Conservation (phyloP, 306 rosid genomes). For the Spatholobus suberectus region DNA sequence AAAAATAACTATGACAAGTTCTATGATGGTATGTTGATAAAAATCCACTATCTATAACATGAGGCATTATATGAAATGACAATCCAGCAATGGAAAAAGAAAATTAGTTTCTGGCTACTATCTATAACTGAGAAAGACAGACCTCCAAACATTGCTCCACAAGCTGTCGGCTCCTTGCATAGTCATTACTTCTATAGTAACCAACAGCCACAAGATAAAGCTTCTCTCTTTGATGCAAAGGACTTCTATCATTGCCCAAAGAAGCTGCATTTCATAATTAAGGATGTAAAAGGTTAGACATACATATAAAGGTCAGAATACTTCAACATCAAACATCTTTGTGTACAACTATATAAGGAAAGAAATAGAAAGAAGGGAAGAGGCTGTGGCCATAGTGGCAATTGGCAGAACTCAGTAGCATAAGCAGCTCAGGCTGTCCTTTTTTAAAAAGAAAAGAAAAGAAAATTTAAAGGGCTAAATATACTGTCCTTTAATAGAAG, state of each 20-base stretch:
- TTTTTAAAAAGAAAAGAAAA: background rate
- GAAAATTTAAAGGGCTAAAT: background rate
- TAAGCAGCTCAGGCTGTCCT: constrained; percentile 4
- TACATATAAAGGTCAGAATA: constrained; percentile 18
- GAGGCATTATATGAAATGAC: constrained; percentile 15
- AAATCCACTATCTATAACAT: background rate
- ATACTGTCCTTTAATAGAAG: constrained; percentile 8
- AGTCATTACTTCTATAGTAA: constrained; percentile 74
- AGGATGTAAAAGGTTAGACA: constrained; percentile 28
- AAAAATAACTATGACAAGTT: background rate
- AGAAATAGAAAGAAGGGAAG: constrained; percentile 16
- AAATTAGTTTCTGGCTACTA: background rate
- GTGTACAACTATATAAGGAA: constrained; percentile 2
- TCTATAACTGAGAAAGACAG: constrained; percentile 27
- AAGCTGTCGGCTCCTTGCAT: constrained; percentile 72
- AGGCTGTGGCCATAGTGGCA: constrained; percentile 8
- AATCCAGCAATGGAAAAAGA: background rate
- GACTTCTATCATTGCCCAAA: constrained; percentile 47
- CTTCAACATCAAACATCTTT: constrained; percentile 9
- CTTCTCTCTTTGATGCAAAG: constrained; percentile 75
- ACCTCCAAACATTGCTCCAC: constrained; percentile 78
- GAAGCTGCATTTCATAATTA: constrained; percentile 65
- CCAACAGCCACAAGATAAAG: constrained; percentile 93
- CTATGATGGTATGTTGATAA: background rate
- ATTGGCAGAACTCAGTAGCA: background rate